These are phyloP conservation scores for Melocanna baccifera DNA, from an alignment of 176 grass and related monocot genomes.

Conservation along the genomic window DNA sequence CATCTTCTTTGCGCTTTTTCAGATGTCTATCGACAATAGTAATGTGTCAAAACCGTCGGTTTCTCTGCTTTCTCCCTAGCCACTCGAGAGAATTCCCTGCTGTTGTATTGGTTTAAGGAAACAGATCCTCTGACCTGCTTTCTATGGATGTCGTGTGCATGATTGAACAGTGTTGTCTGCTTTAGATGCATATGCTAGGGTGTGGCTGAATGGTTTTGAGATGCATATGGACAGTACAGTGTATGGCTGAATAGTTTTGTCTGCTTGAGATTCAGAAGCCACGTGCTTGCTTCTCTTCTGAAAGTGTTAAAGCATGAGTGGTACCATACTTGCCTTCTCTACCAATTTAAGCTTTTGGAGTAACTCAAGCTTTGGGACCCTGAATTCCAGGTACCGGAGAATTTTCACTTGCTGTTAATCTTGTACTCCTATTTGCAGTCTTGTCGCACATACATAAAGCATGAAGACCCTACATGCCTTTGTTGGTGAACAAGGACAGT, in stretches of 20 bases:
- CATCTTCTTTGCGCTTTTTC: background rate
- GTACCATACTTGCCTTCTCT: background rate
- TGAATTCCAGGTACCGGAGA: background rate
- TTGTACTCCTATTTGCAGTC: background rate
- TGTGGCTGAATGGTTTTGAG: background rate
- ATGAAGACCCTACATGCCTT: background rate
- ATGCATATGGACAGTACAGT: background rate
- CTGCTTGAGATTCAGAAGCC: background rate
- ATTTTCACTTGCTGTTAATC: background rate
- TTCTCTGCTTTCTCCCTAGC: background rate
- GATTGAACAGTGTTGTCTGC: background rate
- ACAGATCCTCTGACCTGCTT: background rate
- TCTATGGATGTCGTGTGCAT: background rate
- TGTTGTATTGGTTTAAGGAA: background rate
- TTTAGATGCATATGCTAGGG: background rate
- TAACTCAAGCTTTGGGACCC: background rate
- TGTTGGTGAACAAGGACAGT: background rate
- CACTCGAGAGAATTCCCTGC: background rate
- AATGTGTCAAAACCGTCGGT: background rate
- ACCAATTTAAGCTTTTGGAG: background rate
- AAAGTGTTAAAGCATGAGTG: background rate
- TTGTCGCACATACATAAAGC: background rate
- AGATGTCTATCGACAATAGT: background rate
- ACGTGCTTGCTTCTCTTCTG: background rate
- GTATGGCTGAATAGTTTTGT: background rate